These are phyloP conservation scores for Schizosaccharomyces cryophilus DNA, from an alignment of 805 yeast genomes.

Conservation along the genomic window DNA sequence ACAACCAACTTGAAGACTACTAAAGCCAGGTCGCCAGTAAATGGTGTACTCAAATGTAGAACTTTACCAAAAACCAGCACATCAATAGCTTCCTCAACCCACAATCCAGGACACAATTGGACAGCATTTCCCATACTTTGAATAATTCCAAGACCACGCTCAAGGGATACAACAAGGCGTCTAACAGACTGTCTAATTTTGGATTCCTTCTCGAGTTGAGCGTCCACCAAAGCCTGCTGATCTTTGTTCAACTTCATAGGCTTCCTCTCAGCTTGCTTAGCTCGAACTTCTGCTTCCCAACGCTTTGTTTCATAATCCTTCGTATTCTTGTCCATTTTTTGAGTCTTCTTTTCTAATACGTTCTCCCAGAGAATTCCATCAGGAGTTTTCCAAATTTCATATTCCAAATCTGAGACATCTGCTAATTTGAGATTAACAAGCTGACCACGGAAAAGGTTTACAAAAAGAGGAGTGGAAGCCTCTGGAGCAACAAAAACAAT, in stretches of 20 bases:
- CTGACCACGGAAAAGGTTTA: conserved; percentile 20
- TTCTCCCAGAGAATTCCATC: conserved; percentile 51
- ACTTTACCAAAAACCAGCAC: conserved; percentile 19
- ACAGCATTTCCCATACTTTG: conserved; percentile 25
- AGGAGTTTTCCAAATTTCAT: conserved; percentile 39
- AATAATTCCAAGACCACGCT: conserved; percentile 30
- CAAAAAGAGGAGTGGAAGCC: conserved; percentile 27
- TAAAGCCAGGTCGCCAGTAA: conserved; percentile 75
- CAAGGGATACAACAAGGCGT: conserved; percentile 16
- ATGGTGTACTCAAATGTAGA: conserved; percentile 25
- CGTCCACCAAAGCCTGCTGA: conserved; percentile 37
- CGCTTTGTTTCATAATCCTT: conserved; percentile 65
- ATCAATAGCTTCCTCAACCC: conserved; percentile 50
- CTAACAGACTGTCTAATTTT: conserved; percentile 26
- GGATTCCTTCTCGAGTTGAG: conserved; percentile 40
- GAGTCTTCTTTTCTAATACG: conserved; percentile 24
- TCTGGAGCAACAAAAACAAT: conserved; percentile 34
- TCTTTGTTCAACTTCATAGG: conserved; percentile 40
- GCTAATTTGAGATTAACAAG: conserved; percentile 18
- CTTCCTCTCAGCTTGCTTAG: conserved; percentile 29
- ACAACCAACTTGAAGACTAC: conserved; percentile 26
- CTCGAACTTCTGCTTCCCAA: conserved; percentile 73
- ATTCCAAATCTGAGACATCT: conserved; percentile 23
- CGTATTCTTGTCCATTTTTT: conserved; percentile 38
- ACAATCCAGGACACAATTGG: conserved; percentile 37